A percentile compares a stretch with the other conserved stretches of the same genome.
These are phyloP conservation scores for Cercospora sp. DNA, from an alignment of 2,329 filamentous ascomycete species.

Conservation along the genomic window DNA sequence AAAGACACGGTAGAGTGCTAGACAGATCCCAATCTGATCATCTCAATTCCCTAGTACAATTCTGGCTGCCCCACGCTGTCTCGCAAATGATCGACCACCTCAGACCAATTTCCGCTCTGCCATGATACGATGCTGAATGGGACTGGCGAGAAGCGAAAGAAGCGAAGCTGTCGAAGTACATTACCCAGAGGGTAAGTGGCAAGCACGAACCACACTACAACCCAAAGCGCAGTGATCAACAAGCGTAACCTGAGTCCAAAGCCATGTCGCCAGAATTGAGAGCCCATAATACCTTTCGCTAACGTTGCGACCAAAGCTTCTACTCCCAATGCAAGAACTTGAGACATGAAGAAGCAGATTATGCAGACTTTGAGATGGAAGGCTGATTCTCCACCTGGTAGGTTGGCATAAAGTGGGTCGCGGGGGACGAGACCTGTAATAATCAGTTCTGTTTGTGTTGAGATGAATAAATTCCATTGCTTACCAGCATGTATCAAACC, in stretches of 20 bases:
- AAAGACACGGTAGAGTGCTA: neutral
- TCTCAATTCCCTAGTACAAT: neutral
- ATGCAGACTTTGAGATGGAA: conserved; percentile 1
- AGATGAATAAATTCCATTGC: neutral
- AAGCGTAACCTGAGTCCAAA: neutral
- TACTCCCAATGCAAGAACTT: neutral
- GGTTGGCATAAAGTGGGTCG: neutral
- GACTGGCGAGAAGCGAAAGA: conserved; percentile 3
- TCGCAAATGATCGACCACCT: neutral
- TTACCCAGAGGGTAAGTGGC: neutral
- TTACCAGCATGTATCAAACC: conserved; percentile 4
- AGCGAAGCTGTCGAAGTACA: neutral
- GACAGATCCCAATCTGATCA: neutral
- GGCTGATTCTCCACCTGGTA: neutral
- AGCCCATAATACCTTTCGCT: neutral
- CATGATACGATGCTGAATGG: neutral
- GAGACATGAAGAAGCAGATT: conserved; percentile 5
- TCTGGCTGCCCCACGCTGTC: neutral
- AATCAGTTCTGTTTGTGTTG: neutral
- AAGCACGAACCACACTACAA: neutral
- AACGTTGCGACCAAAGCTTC: neutral
- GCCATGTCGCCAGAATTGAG: neutral
- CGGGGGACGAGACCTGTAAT: neutral
- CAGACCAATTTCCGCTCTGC: neutral
- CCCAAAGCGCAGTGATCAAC: neutral